A percentile compares a stretch with the other conserved stretches of the same genome.
phyloP scores from a whole-genome alignment of 2,329 filamentous ascomycete genomes.

The Gaeumannomyces tritici region DNA sequence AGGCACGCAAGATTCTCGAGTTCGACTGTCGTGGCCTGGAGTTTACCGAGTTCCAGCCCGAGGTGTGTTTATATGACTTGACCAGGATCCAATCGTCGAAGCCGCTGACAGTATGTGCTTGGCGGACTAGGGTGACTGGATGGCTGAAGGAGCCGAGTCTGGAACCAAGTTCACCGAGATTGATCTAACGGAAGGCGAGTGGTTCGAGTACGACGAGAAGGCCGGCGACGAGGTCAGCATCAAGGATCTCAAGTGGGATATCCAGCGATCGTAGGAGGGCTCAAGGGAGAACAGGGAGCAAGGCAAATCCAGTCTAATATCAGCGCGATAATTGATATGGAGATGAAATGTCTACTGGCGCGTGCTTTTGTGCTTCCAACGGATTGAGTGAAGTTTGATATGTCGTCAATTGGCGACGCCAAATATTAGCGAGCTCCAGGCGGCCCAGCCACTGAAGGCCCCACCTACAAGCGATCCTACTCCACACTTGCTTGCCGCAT shows the following conservation, averaged over 20 bases:
- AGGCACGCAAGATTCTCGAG: slow-evolving; percentile 69
- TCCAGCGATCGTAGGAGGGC: slow-evolving; percentile 53
- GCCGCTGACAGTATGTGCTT: neutral
- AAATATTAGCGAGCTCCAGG: neutral
- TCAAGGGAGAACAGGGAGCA: no score
- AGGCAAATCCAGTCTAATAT: no score
- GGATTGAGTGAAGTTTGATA: neutral
- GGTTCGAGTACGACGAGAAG: slow-evolving; percentile 98
- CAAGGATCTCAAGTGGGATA: slow-evolving; percentile 80
- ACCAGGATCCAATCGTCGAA: neutral
- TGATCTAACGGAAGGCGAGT: slow-evolving; percentile 82
- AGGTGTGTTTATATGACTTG: slow-evolving; percentile 44
- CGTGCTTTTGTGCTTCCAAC: no score
- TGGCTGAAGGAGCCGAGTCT: slow-evolving; percentile 73
- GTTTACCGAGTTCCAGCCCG: slow-evolving; percentile 81
- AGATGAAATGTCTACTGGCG: no score
- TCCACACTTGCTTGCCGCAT: neutral
- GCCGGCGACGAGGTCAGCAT: slow-evolving; percentile 84
- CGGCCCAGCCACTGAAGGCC: neutral
- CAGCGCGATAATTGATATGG: no score
- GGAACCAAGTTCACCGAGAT: slow-evolving; percentile 72
- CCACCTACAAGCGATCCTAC: neutral
- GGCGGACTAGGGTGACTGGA: slow-evolving; percentile 67
- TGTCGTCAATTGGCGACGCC: neutral
- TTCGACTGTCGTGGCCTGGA: slow-evolving; percentile 93